phyloP scores from a whole-genome alignment of 306 rosid genomes.

The Delonix regia region DNA sequence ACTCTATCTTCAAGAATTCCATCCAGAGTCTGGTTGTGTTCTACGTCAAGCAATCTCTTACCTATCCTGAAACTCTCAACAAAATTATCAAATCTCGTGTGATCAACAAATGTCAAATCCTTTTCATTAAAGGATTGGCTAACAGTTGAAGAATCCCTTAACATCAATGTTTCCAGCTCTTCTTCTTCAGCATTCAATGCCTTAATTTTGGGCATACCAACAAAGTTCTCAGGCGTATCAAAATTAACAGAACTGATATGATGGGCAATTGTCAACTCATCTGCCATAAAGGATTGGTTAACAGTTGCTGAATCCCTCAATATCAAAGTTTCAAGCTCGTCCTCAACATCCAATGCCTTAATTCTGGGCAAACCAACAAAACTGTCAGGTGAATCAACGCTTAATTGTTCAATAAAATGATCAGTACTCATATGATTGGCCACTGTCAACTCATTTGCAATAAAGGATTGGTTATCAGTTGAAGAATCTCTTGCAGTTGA shows the following conservation, averaged over 20 bases:
- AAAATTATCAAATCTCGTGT: neutral
- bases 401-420: neutral
- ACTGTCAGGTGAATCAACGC: slow-evolving; percentile 24
- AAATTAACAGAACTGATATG: neutral
- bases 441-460: slow-evolving; percentile 13
- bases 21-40: slow-evolving; percentile 1
- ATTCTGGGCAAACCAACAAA: slow-evolving; percentile 37
- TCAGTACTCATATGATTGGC: neutral
- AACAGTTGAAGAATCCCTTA: slow-evolving; percentile 23
- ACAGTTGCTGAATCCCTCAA: slow-evolving; percentile 15
- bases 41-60: slow-evolving; percentile 27
- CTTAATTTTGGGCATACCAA: slow-evolving; percentile 39
- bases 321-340: slow-evolving; percentile 20
- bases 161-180: slow-evolving; percentile 2
- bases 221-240: slow-evolving; percentile 27
- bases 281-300: slow-evolving; percentile 29
- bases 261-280: slow-evolving; percentile 7
- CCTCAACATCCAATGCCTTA: slow-evolving; percentile 33
- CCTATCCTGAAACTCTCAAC: neutral
- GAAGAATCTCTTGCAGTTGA: neutral
- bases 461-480: slow-evolving; percentile 27
- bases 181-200: slow-evolving; percentile 32
- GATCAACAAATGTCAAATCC: slow-evolving; percentile 11
- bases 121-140: slow-evolving; percentile 31
- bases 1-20: slow-evolving; percentile 32